Evolutionary conservation across 179 eudicot species (phyloP), one percentile per base, ranked within the genome.

Genomic region (Carnegiea gigantea): DNA sequence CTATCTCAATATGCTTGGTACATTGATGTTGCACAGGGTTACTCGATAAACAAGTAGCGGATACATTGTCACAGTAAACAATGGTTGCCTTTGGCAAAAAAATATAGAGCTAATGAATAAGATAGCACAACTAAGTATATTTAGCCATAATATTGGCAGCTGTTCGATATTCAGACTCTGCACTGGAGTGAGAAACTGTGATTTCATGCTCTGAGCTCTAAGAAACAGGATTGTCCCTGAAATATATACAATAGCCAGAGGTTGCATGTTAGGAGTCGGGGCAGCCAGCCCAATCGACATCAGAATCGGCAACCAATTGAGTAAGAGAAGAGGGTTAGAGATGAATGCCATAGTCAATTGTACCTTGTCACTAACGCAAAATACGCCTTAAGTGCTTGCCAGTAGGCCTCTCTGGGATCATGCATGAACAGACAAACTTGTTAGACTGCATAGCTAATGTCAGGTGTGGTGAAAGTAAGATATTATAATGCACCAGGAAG

Each of bases 1-100:
- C 72, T 5, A 73, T 44, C 15, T 73, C 77, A n/a, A 73, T 24
- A 15, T 73, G 77, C 36, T 73, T 73, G 38, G 77, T 73, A 23
- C 59, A 54, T 23, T 73, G 77, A 46, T 44, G 77, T 9, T 73
- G 77, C 6, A 73, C 59, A 4, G 57, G 77, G 20, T 73, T 73
- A 23, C 33, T 51, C 3, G 57, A n/a, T 24, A 46, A 51, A 13
- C 46, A 73, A 2, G 49, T 46, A 6, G 59, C 59, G 3, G 57
- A 44, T 6, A 73, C 59, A 43, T 73, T 46, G 43, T 73, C 77
- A 20, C 33, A 46, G 23, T 73, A 73, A 9, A 73, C 57, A 2
- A 73, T 3, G 1, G 77, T 73, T 20, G 65, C 24, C 24, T 59
- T 59, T 6, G 65, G 65, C 23, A 59, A 59, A n/a, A n/a, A 21